Conservation (phyloP, 352 stramenopile genomes). For the Globisporangium middletonii region DNA sequence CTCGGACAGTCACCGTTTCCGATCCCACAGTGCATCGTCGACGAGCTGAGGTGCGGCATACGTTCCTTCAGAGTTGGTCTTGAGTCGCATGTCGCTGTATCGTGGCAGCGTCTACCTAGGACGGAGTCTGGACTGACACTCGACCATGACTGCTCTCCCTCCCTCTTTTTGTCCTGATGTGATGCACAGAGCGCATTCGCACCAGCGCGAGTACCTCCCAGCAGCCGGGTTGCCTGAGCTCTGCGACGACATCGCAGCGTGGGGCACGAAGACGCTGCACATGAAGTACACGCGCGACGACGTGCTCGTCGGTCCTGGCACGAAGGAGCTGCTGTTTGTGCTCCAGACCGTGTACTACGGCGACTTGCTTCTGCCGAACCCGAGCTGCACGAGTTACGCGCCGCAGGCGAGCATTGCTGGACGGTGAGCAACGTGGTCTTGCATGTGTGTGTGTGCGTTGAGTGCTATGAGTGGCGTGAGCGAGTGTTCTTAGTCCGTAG, state of each 20-base stretch:
- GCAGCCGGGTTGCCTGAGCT: constrained; percentile 70
- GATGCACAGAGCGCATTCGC: constrained; percentile 52
- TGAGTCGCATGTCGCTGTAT: background rate
- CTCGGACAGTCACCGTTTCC: constrained; percentile 83
- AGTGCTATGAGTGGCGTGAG: background rate
- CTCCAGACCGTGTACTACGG: constrained; percentile 87
- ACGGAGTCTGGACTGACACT: background rate
- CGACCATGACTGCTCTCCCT: background rate
- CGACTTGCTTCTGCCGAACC: constrained; percentile 77
- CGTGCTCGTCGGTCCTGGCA: constrained; percentile 83
- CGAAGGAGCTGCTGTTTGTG: constrained; percentile 86
- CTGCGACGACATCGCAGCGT: constrained; percentile 72
- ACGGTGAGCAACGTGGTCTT: constrained; percentile 28
- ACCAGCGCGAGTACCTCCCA: constrained; percentile 79
- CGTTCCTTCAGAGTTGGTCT: background rate
- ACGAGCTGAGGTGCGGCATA: constrained; percentile 64
- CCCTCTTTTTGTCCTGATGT: too few relatives aligned
- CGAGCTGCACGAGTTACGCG: constrained; percentile 83
- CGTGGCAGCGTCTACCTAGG: too few relatives aligned
- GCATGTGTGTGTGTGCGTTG: background rate
- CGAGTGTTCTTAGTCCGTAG: too few relatives aligned
- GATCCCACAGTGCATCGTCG: constrained; percentile 84
- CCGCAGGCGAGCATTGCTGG: constrained; percentile 82
- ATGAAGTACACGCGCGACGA: constrained; percentile 68
- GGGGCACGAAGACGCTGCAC: constrained; percentile 48